Base-by-base conservation (phyloP, 306 rosid species). In the Crataegus laevigata region DNA sequence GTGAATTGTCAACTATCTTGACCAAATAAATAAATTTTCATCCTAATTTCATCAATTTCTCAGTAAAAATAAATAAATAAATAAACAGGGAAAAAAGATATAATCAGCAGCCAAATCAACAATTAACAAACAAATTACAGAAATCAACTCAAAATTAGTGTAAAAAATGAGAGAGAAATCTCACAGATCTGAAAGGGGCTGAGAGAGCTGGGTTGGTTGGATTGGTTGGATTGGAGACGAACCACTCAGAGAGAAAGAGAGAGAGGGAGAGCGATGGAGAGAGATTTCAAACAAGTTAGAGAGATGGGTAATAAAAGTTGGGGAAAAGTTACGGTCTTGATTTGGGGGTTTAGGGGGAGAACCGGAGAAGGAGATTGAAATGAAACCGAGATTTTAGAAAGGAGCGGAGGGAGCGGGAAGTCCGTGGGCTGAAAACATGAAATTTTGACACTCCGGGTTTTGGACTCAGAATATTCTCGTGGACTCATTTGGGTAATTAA, bases 391-490 rank as follows among this genome's bases (percentile, higher is more conserved):
- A 47, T 55, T 82, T 75, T 75, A 42, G 78, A 62, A 32, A 45
- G n/a, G 3, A 36, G 40, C 70, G 78, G 25, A 14, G 32, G 81
- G 64, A 81, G 89, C 87, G 87, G 91, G 91, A 88, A 88, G 66
- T 79, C 89, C 85, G 88, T 88, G 89, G 79, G 76, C 82, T 73
- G 68, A 68, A 68, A 79, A 65, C 43, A 32, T 32, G 36, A 76
- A 36, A 57, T 40, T 54, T 32, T 8, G 38, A 2, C 43, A 3
- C 6, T 59, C 52, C 17, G 68, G 36, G 66, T 22, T 77, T 77
- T 52, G 59, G 72, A 54, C 64, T 65, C 5, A 1, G 21, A 47
- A 36, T 15, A 24, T 10, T 28, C 28, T n/a, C 10, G 60, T 50
- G 61, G 73, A 17, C 25, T 65, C 6, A 19, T 6, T 9, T 8